A percentile compares a stretch with the other conserved stretches of the same genome.
These are phyloP conservation scores for Clarireedia hainanense DNA, from an alignment of 2,329 filamentous ascomycete genomes.

Conservation along the genomic window DNA sequence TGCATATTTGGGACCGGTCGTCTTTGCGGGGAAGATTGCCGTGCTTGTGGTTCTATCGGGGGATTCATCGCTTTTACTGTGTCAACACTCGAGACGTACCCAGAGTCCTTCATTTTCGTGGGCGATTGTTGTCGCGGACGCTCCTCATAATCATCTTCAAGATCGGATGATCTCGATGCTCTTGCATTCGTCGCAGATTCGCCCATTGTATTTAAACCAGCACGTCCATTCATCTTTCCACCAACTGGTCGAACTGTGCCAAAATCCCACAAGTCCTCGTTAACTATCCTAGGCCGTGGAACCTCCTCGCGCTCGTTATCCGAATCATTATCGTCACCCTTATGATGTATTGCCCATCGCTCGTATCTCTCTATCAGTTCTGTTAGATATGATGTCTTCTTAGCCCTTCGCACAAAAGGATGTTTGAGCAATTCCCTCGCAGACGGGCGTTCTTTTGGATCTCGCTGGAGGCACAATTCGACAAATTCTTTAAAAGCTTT, in stretches of 20 bases:
- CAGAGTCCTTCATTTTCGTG: conserved; percentile 40
- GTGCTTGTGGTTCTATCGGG: conserved; percentile 39
- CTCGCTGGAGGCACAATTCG: conserved; percentile 75
- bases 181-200: conserved; percentile 75
- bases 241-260: conserved; percentile 83
- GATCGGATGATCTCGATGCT: conserved; percentile 44
- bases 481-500: conserved; percentile 80
- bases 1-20: conserved; percentile 39
- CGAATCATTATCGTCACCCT: conserved; percentile 60
- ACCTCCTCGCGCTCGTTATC: conserved; percentile 43
- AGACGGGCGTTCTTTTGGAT: conserved; percentile 80
- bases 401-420: conserved; percentile 82
- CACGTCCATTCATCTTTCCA: conserved; percentile 51
- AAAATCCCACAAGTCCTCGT: conserved; percentile 97
- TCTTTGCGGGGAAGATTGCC: conserved; percentile 53
- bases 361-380: conserved; percentile 89
- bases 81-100: conserved; percentile 33
- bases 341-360: conserved; percentile 77
- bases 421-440: conserved; percentile 84
- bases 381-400: conserved; percentile 93
- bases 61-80: conserved; percentile 45
- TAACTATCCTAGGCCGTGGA: conserved; percentile 39
- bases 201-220: conserved; percentile 65
- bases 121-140: conserved; percentile 43
- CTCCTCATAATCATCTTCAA: conserved; percentile 44